These are phyloP conservation scores for Penicillium oxalicum DNA, from an alignment of 2,329 filamentous ascomycete genomes.

Conservation along the genomic window DNA sequence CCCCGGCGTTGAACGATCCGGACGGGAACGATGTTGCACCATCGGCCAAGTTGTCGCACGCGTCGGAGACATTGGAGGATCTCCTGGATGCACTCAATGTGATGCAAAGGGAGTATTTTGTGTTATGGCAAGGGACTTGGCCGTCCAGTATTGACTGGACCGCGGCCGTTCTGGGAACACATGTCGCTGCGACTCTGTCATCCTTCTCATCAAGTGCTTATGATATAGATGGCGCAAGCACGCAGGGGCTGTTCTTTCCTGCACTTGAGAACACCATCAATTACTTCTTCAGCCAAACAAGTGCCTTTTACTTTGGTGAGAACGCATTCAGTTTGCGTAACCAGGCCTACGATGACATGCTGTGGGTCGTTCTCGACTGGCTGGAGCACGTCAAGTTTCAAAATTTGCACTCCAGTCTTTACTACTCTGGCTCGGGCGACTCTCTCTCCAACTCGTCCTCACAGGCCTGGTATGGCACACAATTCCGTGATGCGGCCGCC, in stretches of 20 bases:
- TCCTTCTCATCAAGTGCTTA: conserved; percentile 58
- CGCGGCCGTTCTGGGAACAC: conserved; percentile 73
- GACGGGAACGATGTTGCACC: conserved; percentile 4
- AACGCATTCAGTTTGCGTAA: conserved; percentile 67
- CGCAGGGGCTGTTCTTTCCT: conserved; percentile 29
- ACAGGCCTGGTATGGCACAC: conserved; percentile 63
- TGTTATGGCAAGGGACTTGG: conserved; percentile 73
- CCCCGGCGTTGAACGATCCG: conserved; percentile 6
- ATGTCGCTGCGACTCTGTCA: conserved; percentile 65
- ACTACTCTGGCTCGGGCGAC: conserved; percentile 44
- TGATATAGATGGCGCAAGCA: conserved; percentile 22
- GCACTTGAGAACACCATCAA: conserved; percentile 73
- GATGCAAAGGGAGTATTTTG: conserved; percentile 74
- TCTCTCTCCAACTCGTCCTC: conserved; percentile 16
- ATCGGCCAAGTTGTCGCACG: conserved; percentile 12
- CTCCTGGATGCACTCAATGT: conserved; percentile 62
- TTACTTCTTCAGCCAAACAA: conserved; percentile 69
- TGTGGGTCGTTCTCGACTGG: conserved; percentile 93
- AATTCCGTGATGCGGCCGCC: conserved; percentile 71
- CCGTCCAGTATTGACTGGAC: conserved; percentile 90
- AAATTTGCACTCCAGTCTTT: conserved; percentile 58
- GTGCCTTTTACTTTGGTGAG: conserved; percentile 81
- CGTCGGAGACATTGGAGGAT: conserved; percentile 29
- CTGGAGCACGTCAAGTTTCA: conserved; percentile 75
- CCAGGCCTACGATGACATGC: conserved; percentile 86